These are phyloP conservation scores for Lepidopterella palustris DNA, from an alignment of 495 filamentous ascomycete genomes.

Conservation along the genomic window DNA sequence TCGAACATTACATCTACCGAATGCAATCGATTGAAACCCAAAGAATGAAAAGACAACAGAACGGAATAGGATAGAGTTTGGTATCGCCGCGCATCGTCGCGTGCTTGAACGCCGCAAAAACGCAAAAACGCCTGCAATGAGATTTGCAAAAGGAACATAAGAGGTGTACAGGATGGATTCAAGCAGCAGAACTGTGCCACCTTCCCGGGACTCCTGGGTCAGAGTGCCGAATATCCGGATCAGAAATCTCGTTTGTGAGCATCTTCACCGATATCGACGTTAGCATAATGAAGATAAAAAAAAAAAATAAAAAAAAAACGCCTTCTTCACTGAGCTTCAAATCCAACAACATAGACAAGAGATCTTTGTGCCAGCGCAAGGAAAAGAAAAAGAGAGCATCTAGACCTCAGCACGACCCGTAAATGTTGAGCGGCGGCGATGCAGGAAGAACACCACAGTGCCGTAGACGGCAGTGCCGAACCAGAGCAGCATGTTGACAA, in stretches of 20 bases:
- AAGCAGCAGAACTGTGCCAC: background rate
- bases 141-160: too few species aligned
- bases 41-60: too few species aligned
- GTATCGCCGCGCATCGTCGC: too few species aligned
- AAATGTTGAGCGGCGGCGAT: slow-evolving; percentile 16
- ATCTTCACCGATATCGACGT: background rate
- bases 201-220: background rate
- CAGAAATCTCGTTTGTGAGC: background rate
- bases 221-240: background rate
- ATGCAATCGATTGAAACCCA: too few species aligned
- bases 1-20: too few species aligned
- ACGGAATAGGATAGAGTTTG: too few species aligned
- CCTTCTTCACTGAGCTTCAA: too few species aligned
- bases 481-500: slow-evolving; percentile 69
- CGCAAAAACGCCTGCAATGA: too few species aligned
- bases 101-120: too few species aligned
- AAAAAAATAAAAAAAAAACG: too few species aligned
- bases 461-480: slow-evolving; percentile 44
- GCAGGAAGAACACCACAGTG: slow-evolving; percentile 22
- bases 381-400: background rate
- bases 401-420: slow-evolving; percentile 17
- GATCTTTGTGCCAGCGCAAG: too few species aligned
- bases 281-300: background rate
- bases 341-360: too few species aligned
- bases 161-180: background rate